Percentiles rank a stretch among this genome's conserved stretches.
These are phyloP conservation scores for Williopsis jadinii DNA, from an alignment of 1,139 yeast species.

Conservation along the genomic window DNA sequence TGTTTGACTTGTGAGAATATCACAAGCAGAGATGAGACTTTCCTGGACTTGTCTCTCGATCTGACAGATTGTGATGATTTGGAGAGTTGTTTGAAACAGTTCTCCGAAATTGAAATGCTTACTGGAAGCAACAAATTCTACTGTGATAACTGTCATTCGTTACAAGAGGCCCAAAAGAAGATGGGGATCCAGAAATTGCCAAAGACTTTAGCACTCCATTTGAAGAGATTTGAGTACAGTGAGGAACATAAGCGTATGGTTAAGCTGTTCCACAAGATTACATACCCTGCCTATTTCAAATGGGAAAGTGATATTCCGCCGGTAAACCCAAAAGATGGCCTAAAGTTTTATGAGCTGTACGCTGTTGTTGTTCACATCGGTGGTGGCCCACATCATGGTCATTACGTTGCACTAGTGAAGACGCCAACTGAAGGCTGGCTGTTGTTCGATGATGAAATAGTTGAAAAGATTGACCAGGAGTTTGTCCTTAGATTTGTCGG, in stretches of 20 bases:
- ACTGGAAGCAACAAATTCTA: constrained; percentile 87
- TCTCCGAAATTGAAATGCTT: constrained; percentile 79
- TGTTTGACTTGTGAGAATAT: constrained; percentile 88
- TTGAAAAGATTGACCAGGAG: constrained; percentile 77
- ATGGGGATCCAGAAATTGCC: constrained; percentile 79
- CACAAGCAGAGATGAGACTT: constrained; percentile 78
- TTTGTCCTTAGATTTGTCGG: constrained; percentile 87
- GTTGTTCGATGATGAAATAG: constrained; percentile 90
- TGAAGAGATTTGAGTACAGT: constrained; percentile 86
- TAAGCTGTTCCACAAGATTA: constrained; percentile 78
- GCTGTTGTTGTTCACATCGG: constrained; percentile 93
- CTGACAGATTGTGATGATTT: constrained; percentile 58
- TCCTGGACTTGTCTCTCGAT: constrained; percentile 82
- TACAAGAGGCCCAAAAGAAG: constrained; percentile 94
- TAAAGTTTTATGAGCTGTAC: constrained; percentile 66
- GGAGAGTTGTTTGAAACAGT: constrained; percentile 68
- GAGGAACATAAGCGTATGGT: constrained; percentile 78
- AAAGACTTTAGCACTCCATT: constrained; percentile 69
- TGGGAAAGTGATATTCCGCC: constrained; percentile 68
- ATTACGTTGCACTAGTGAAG: constrained; percentile 82
- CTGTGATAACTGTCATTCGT: constrained; percentile 83
- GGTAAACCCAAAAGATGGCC: constrained; percentile 22
- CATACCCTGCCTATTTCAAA: constrained; percentile 69
- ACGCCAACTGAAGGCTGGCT: constrained; percentile 81
- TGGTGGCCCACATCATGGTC: constrained; percentile 98